Base-by-base conservation (phyloP, 176 grass and related monocot species). In the Pontederia paniculata region DNA sequence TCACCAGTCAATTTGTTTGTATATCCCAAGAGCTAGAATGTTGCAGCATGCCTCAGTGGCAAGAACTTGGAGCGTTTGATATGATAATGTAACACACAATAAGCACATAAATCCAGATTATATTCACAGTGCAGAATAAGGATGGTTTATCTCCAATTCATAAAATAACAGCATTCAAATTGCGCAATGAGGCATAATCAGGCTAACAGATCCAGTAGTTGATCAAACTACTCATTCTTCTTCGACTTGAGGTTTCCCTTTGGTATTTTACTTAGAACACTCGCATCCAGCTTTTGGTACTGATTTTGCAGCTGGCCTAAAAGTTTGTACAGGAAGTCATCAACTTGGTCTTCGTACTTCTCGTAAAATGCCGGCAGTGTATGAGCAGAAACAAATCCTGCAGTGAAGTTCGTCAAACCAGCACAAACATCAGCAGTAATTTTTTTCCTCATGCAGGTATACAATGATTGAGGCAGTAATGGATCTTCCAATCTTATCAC, bases 311-410 rank as follows among this genome's bases (percentile, higher is more conserved):
- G 17, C 48, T 81, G 45, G 17, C 80, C 93, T n/a, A 97, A 60
- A 28, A 81, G 63, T 49, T 61, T 78, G 66, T 69, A 66, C 1
- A 90, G 43, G 48, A 90, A 76, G 10, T 87, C 86, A 46, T 97
- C 86, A 13, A 90, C 61, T 80, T 90, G 83, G 54, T 97, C 93
- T 68, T 82, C 68, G 67, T 90, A 79, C 74, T 72, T 90, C 83
- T 97, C 91, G 45, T 97, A 97, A 9, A 97, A 51, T 43, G 87
- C 77, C 2, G 86, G 91, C 12, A 90, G 74, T 6, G 86, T 84
- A 42, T 97, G 91, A 25, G 80, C 80, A 74, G 71, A 51, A 37
- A 97, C 73, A 68, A 90, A 97, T 62, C 91, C 91, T 97, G 76
- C 66, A 82, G 23, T 44, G 71, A 44, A 46, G 0, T 16, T 50